Conservation (phyloP, 345 rosid species). For the Acer saccharum region DNA sequence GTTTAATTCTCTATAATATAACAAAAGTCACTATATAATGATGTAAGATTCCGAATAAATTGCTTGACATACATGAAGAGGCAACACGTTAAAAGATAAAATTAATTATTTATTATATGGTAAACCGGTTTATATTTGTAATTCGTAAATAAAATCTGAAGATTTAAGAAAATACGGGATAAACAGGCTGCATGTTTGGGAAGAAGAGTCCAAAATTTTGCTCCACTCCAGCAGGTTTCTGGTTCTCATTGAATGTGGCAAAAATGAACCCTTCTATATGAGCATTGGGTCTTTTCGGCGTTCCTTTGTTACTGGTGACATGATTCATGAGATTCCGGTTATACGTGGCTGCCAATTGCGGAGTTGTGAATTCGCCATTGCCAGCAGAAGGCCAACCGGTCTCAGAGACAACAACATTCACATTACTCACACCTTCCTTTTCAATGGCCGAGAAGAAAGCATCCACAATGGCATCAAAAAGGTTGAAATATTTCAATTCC, state of each 20-base stretch:
- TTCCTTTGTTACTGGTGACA: background rate
- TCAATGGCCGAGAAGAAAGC: conserved; percentile 25
- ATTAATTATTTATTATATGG: no score
- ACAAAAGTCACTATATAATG: no score
- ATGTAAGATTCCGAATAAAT: no score
- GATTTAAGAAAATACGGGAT: no score
- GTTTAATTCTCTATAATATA: no score
- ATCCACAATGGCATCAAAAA: conserved; percentile 28
- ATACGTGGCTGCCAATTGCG: conserved; percentile 16
- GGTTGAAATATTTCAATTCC: conserved; percentile 6
- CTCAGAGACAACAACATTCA: conserved; percentile 36
- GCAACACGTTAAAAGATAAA: no score
- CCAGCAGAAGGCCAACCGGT: conserved; percentile 49
- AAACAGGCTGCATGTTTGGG: no score
- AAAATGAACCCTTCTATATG: conserved; percentile 13
- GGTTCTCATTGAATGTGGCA: background rate
- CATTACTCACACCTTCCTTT: conserved; percentile 11
- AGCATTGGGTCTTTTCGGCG: conserved; percentile 26
- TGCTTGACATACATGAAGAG: no score
- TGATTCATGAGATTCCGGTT: conserved; percentile 23
- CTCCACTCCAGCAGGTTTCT: no score
- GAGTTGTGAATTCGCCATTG: conserved; percentile 27
- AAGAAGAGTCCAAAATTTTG: no score
- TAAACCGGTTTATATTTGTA: no score
- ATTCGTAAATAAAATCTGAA: no score